Evolutionary conservation across 2,329 filamentous ascomycete genomes (phyloP), one percentile per base, ranked within the genome.

Genomic region (Neonectria magnoliae): DNA sequence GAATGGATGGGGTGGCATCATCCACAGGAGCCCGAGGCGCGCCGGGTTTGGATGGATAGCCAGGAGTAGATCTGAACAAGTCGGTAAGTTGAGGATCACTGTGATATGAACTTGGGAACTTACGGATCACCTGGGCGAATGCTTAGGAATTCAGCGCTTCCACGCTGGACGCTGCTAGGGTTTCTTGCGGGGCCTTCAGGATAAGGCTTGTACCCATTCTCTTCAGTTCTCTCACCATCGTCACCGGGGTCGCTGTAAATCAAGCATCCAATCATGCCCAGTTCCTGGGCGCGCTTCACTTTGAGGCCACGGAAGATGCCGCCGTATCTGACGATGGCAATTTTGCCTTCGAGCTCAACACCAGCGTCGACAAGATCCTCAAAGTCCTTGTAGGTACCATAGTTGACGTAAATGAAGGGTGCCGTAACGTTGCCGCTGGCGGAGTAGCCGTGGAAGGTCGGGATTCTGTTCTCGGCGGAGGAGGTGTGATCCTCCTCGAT

Each of bases 371-470:
- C 75, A 14, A 98, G 84, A 68, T 97, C 93, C 71, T 96, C 91
- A 69, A 90, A 98, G 76, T 98, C 95, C 68, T 86, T 81, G 75
- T 90, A 97, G 0, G 92, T 96, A 57, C 94, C 95, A 74, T 96
- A 97, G 79, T 98, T 98, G 76, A 93, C 93, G 75, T 91, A 98
- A 33, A 97, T 92, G 69, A 93, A 96, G 14, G 89, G 87, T 3
- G 89, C 93, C 0, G 95, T 98, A 52, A 97, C 95, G 77, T 98
- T 97, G 29, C 95, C 95, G 65, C 85, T 94, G 5, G 94, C 94
- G 4, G 93, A 97, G 79, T 98, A 98, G 57, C 95, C 96, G 76
- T 98, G 95, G 82, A 98, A 98, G 0, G 91, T 95, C 1, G 95
- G 94, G 25, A 98, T 86, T 31, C 93, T 85, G 73, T 94, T 87